Base-by-base conservation (phyloP, 306 rosid genomes). In the Quercus alba region DNA sequence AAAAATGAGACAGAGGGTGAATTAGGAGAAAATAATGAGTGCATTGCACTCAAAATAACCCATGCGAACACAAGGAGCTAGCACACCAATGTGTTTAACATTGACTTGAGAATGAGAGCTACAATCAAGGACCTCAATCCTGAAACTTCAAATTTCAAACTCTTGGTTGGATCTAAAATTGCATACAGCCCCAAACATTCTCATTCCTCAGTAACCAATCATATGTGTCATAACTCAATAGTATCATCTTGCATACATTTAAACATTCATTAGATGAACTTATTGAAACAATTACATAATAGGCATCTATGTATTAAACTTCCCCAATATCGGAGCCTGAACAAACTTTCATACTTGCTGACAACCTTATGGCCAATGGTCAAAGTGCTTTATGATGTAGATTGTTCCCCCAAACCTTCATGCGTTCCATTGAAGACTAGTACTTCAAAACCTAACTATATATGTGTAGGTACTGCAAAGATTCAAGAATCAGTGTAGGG, bases 161-260 rank as follows among this genome's bases (percentile, higher is more conserved):
- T 21, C 1, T 33, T 33, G 62, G 73, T 33, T 33, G 69, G 73
- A 38, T 30, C 31, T 71, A 78, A 72, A 72, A 66, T 52, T 33
- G 19, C 5, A 25, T 13, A 17, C 75, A 8, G 63, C 64, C 10
- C 56, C 8, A 69, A 49, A 68, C 15, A n/a, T 19, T 35, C 10
- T 30, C 52, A 35, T 77, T 67, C 56, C 51, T 77, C 71, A 70
- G 31, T 75, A 67, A 63, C 64, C 58, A 52, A 63, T 54, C 58
- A 41, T n/a, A 35, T 41, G 69, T 17, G 57, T 55, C 38, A 17
- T 61, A 73, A 74, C 57, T 35, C 38, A 58, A 49, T 63, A 62
- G 62, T 56, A 74, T 46, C 78, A 56, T 79, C 76, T 54, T n/a
- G 70, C 77, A 79, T 56, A 8, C 26, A 33, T 67, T 66, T 66